A percentile compares a stretch with the other conserved stretches of the same genome.
phyloP scores from a whole-genome alignment of 2,329 filamentous ascomycete species.

The Didymella pinodella region DNA sequence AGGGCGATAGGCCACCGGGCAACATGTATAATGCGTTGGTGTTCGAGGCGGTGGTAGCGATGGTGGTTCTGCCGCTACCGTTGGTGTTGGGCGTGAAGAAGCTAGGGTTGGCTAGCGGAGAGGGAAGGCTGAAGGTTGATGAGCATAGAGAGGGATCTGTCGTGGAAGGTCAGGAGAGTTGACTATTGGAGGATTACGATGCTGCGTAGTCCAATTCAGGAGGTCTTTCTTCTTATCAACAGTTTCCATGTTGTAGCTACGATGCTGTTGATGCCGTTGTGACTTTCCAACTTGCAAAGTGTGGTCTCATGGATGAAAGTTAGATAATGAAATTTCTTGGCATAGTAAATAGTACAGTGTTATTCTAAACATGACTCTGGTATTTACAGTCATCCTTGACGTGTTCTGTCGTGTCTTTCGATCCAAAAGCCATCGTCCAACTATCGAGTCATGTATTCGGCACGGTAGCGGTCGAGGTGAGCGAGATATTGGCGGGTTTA shows the following conservation, averaged over 20 bases:
- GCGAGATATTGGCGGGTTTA: conserved; percentile 59
- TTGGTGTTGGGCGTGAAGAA: conserved; percentile 68
- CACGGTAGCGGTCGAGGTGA: conserved; percentile 24
- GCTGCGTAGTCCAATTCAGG: conserved; percentile 20
- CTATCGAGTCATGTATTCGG: conserved; percentile 27
- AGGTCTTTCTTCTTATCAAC: conserved; percentile 8
- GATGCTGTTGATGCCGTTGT: background rate
- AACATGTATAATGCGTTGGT: conserved; percentile 80
- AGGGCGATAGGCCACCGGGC: conserved; percentile 60
- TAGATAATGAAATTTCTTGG: conserved; percentile 24
- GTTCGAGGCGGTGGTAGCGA: conserved; percentile 77
- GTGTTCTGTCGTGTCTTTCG: conserved; percentile 35
- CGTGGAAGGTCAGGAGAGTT: conserved; percentile 26
- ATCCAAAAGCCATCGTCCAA: conserved; percentile 31
- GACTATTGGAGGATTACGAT: conserved; percentile 35
- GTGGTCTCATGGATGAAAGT: background rate
- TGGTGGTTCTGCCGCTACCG: conserved; percentile 71
- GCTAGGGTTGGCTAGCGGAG: conserved; percentile 63
- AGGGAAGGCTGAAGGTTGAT: conserved; percentile 46
- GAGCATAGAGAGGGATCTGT: conserved; percentile 35
- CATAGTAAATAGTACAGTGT: conserved; percentile 46
- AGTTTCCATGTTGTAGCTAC: background rate
- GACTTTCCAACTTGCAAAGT: background rate
- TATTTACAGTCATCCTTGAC: conserved; percentile 48
- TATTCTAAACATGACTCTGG: conserved; percentile 49